phyloP scores from a whole-genome alignment of 2,329 filamentous ascomycete species.

The Ceratocystis colombiana region DNA sequence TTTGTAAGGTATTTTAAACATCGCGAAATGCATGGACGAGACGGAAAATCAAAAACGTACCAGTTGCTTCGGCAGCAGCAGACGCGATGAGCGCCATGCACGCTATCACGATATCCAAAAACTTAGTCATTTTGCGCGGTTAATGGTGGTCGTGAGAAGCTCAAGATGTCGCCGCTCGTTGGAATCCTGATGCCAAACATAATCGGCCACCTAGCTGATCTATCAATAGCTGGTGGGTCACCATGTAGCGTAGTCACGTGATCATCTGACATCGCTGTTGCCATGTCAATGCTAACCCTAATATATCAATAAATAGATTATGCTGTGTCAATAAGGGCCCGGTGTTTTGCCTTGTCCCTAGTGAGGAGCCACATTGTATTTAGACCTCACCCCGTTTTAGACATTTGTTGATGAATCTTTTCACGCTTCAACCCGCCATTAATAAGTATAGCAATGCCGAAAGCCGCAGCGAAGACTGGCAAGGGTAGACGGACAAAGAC shows the following conservation, averaged over 20 bases:
- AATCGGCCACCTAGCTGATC: constrained; percentile 19
- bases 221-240: constrained; percentile 16
- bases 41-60: constrained; percentile 12
- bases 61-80: constrained; percentile 21
- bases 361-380: background rate
- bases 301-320: background rate
- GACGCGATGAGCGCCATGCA: constrained; percentile 22
- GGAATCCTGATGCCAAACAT: constrained; percentile 10
- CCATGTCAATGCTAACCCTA: background rate
- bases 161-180: constrained; percentile 6
- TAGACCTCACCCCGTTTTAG: background rate
- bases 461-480: background rate
- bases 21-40: background rate
- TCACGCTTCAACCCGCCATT: background rate
- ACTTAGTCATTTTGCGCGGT: constrained; percentile 22
- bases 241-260: background rate
- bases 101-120: constrained; percentile 22
- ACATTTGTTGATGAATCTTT: background rate
- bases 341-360: background rate
- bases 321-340: background rate
- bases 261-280: background rate
- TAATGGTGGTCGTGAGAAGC: constrained; percentile 9
- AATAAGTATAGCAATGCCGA: background rate
- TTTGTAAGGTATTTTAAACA: background rate
- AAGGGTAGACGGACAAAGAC: background rate